A percentile compares a stretch with the other conserved stretches of the same genome.
Conservation (phyloP, 306 rosid species). For the Vigna unguiculata region DNA sequence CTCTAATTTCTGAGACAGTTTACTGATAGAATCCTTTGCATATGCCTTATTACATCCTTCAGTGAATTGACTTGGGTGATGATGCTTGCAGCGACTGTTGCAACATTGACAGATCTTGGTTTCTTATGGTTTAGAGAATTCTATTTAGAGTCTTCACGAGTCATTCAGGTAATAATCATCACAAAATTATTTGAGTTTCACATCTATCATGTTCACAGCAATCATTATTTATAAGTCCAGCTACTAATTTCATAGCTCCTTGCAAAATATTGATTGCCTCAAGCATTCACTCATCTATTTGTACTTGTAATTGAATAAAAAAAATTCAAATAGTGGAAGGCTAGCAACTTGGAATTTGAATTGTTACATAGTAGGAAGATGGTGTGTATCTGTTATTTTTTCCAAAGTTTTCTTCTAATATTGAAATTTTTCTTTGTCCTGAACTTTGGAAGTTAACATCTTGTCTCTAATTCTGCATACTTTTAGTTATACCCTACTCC, state of each 20-base stretch:
- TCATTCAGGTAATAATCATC: conserved; percentile 80
- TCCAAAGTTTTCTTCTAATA: background rate
- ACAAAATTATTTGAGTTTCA: conserved; percentile 38
- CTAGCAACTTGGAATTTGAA: background rate
- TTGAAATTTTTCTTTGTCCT: background rate
- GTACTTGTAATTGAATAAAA: conserved; percentile 37
- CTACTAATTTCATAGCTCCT: conserved; percentile 19
- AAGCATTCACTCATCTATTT: conserved; percentile 32
- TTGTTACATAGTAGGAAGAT: conserved; percentile 15
- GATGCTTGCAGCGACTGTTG: conserved; percentile 76
- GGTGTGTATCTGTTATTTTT: background rate
- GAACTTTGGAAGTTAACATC: background rate
- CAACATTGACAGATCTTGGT: conserved; percentile 93
- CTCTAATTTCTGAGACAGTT: conserved; percentile 35
- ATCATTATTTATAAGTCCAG: conserved; percentile 22
- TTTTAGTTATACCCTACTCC: background rate
- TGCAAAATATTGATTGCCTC: conserved; percentile 47
- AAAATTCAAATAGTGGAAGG: conserved; percentile 31
- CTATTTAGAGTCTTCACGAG: conserved; percentile 96
- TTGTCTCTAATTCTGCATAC: background rate
- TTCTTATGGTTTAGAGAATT: conserved; percentile 99
- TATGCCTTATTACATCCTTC: conserved; percentile 40
- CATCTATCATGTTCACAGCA: conserved; percentile 21
- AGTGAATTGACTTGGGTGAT: conserved; percentile 40
- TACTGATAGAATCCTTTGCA: conserved; percentile 42